Evolutionary conservation across 305 asterid genomes (phyloP).

Genomic region (Andrographis paniculata): DNA sequence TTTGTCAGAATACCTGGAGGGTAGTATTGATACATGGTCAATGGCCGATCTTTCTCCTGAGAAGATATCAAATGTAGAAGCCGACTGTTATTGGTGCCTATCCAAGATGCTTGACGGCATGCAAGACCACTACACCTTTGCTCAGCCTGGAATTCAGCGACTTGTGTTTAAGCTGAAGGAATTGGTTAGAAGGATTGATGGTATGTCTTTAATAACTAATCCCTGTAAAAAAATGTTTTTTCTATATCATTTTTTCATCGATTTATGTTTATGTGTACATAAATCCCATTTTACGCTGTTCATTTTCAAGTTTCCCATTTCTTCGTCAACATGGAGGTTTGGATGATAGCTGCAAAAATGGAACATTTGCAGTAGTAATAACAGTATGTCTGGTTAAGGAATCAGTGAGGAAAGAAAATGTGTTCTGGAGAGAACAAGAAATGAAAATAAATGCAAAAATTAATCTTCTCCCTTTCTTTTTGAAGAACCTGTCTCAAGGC

Average conservation of each 20-base stretch:
- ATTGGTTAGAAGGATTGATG: constrained; percentile 89
- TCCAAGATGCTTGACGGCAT: constrained; percentile 94
- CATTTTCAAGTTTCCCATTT: no score
- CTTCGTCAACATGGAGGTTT: no score
- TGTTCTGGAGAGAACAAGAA: no score
- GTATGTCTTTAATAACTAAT: constrained; percentile 30
- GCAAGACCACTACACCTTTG: constrained; percentile 99
- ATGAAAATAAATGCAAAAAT: neutral
- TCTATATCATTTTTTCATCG: no score
- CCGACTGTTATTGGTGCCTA: constrained; percentile 97
- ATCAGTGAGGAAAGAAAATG: no score
- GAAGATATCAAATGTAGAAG: constrained; percentile 68
- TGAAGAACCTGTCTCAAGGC: constrained; percentile 77
- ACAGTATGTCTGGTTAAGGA: constrained; percentile 8
- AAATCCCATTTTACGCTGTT: no score
- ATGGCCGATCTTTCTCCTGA: constrained; percentile 61
- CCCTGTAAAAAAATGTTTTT: no score
- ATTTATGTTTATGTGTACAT: no score
- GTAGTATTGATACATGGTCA: constrained; percentile 66
- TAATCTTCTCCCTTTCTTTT: constrained; percentile 11
- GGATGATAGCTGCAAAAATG: no score
- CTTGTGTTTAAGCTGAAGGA: constrained; percentile 97
- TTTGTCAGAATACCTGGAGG: constrained; percentile 82
- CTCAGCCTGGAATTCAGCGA: constrained; percentile 97
- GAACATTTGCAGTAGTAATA: no score